Base-by-base conservation (phyloP, 2,329 filamentous ascomycete species). In the Botrytis galanthina region DNA sequence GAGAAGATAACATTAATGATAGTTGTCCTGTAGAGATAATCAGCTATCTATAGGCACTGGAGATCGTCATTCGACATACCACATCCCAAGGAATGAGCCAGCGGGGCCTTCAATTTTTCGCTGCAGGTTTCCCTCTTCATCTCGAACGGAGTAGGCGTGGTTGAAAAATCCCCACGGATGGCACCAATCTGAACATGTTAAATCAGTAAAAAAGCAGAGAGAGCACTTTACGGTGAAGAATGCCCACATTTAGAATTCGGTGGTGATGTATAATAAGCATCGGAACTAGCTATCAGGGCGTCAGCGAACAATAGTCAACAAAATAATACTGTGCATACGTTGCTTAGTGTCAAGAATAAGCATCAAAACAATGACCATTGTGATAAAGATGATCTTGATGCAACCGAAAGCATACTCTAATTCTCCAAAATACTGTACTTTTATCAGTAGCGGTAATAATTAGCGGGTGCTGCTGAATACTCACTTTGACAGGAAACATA, bases 91-190 rank as follows among this genome's bases (percentile, higher is more conserved):
- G 35, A 84, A 81, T 16, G 79, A 81, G 10, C 83, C 83, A 26
- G 82, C 71, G 1, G 79, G 73, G 2, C 83, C 83, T 10, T 73
- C 76, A 16, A 84, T 82, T 9, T 78, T 75, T 64, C 78, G 77
- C 61, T 80, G 76, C 22, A 79, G n/a, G 12, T 80, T 73, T 6
- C 79, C 80, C 73, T 77, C 70, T 64, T 80, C 78, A 62, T 81
- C 79, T 73, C 78, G 80, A 54, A 83, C 81, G 5, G 75, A 68
- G 71, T 81, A 84, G 0, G 73, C 72, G 1, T 75, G 70, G 64
- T 80, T 82, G 75, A 84, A 84, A 75, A 84, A 84, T 9, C 79
- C 79, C 48, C 82, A 84, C 1, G 83, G 82, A 0, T 76, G 73
- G 44, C 81, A 77, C 81, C 81, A 82, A 75, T 81, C 81, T 82